phyloP scores from a whole-genome alignment of 768 basidiomycete species.

The Phaeolepiota aurea region DNA sequence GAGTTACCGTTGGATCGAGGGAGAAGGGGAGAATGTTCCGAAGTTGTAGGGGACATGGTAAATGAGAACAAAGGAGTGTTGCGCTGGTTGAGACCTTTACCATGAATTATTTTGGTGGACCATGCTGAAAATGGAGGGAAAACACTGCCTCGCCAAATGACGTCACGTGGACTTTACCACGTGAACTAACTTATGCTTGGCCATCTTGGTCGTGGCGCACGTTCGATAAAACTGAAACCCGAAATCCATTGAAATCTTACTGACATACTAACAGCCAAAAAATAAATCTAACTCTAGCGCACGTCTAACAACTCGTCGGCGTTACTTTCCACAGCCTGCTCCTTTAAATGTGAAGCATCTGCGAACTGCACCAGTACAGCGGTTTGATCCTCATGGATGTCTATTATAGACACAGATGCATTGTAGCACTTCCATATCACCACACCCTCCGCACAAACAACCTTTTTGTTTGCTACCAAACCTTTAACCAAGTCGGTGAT shows the following conservation, averaged over 20 bases:
- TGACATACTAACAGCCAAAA: no score
- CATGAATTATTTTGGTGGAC: background rate
- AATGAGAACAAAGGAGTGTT: background rate
- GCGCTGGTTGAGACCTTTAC: background rate
- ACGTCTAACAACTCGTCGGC: conserved; percentile 32
- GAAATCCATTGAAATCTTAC: no score
- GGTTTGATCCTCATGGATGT: conserved; percentile 29
- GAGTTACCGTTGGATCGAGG: background rate
- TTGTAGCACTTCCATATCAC: conserved; percentile 34
- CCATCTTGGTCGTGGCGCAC: no score
- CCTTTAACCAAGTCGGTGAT: conserved; percentile 44
- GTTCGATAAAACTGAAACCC: no score
- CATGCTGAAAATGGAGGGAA: conserved; percentile 17
- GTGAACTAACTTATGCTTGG: background rate
- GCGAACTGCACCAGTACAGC: conserved; percentile 45
- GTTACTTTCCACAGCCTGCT: conserved; percentile 31
- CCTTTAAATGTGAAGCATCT: conserved; percentile 43
- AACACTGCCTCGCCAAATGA: conserved; percentile 7
- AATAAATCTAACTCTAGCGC: conserved; percentile 1
- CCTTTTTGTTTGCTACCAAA: conserved; percentile 32
- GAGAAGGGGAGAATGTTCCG: conserved; percentile 1
- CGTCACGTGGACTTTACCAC: conserved; percentile 15
- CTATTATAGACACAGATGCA: conserved; percentile 51
- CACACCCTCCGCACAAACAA: conserved; percentile 27
- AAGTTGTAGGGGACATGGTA: background rate